Percentiles rank a stretch among this genome's conserved stretches.
Conservation (phyloP, 2,329 filamentous ascomycete species). For the Ceratocystis harringtonii region DNA sequence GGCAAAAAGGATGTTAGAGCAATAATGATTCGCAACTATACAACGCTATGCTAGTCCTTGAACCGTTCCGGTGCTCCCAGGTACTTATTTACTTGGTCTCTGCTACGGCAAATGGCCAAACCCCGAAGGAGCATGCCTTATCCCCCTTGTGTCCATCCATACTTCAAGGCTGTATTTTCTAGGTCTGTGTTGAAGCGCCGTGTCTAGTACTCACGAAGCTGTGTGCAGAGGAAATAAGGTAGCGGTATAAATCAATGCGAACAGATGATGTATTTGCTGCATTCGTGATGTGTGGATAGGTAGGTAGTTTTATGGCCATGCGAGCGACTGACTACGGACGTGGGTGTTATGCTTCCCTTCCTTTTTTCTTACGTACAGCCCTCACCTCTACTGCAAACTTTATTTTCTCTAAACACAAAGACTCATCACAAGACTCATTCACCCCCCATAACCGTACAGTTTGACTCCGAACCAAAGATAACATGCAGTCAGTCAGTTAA, state of each 20-base stretch:
- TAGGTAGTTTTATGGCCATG: not conserved
- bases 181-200: not conserved
- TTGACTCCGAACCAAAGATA: not conserved
- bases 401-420: not conserved
- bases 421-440: slow-evolving; percentile 4
- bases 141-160: too few species aligned
- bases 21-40: not conserved
- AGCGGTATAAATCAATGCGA: too few species aligned
- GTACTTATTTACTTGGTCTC: not conserved
- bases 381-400: not conserved
- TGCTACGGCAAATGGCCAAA: not conserved
- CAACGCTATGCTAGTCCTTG: not conserved
- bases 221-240: too few species aligned
- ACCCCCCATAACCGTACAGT: not conserved
- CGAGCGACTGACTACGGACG: not conserved
- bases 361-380: not conserved
- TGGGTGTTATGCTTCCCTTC: not conserved
- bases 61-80: not conserved
- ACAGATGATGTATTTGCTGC: not conserved
- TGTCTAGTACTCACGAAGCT: not conserved
- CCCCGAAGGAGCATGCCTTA: not conserved
- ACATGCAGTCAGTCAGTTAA: not conserved
- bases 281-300: not conserved
- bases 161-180: not conserved
- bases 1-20: not conserved